A percentile compares a stretch with the other conserved stretches of the same genome.
Conservation (phyloP, 2,329 filamentous ascomycete species). For the Chrysoporthe deuterocubensis region DNA sequence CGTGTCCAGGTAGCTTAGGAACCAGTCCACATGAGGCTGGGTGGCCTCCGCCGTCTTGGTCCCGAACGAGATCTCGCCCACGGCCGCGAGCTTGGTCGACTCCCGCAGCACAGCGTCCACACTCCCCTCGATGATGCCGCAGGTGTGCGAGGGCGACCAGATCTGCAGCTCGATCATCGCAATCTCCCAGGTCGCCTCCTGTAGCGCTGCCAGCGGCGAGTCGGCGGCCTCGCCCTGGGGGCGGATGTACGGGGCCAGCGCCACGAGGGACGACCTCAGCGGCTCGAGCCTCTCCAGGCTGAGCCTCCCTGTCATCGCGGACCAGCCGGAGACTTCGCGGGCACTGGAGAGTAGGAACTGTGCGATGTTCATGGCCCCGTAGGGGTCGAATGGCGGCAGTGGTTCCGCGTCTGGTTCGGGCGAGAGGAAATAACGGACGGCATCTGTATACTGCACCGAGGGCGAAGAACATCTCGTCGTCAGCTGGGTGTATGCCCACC, state of each 20-base stretch:
- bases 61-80: conserved; percentile 40
- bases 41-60: conserved; percentile 36
- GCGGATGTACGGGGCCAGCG: conserved; percentile 39
- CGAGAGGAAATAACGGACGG: conserved; percentile 43
- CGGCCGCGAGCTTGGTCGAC: conserved; percentile 38
- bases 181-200: conserved; percentile 41
- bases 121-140: conserved; percentile 42
- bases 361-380: conserved; percentile 46
- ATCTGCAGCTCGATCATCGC: conserved; percentile 48
- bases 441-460: conserved; percentile 40
- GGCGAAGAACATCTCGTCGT: conserved; percentile 28
- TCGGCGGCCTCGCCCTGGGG: conserved; percentile 21
- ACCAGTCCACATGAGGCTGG: conserved; percentile 45
- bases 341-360: conserved; percentile 47
- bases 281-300: conserved; percentile 44
- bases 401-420: conserved; percentile 34
- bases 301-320: conserved; percentile 46
- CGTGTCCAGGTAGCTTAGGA: conserved; percentile 41
- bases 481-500: conserved; percentile 41
- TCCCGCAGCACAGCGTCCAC: conserved; percentile 42
- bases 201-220: conserved; percentile 27
- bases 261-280: conserved; percentile 40
- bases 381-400: conserved; percentile 43
- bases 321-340: conserved; percentile 47
- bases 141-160: conserved; percentile 46